Evolutionary conservation across 805 yeast species (phyloP).

Genomic region (Candida mattraensis): DNA sequence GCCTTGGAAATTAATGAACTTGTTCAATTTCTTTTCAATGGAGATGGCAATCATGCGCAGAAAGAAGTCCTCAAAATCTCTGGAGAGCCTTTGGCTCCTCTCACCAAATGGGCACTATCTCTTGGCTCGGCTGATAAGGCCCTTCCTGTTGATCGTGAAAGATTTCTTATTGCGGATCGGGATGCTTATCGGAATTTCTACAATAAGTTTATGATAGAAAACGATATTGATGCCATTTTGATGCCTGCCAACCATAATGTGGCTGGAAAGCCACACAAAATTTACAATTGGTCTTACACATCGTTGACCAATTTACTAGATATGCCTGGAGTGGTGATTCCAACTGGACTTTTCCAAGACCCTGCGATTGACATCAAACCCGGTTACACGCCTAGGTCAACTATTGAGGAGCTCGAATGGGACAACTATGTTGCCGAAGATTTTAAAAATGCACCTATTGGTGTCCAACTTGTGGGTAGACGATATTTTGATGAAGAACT

Average conservation of each 20-base stretch:
- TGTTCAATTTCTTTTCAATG: constrained; percentile 47
- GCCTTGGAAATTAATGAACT: constrained; percentile 55
- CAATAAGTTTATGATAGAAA: constrained; percentile 41
- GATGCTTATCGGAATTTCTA: constrained; percentile 53
- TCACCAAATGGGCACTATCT: constrained; percentile 51
- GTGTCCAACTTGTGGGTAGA: constrained; percentile 48
- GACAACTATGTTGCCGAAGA: constrained; percentile 34
- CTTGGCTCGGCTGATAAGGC: constrained; percentile 49
- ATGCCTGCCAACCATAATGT: constrained; percentile 60
- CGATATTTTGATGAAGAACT: constrained; percentile 49
- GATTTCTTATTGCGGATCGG: constrained; percentile 45
- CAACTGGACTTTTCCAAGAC: constrained; percentile 56
- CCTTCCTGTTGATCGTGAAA: constrained; percentile 43
- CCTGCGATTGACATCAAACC: constrained; percentile 45
- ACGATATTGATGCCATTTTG: constrained; percentile 53
- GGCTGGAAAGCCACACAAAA: constrained; percentile 51
- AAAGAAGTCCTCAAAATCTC: constrained; percentile 43
- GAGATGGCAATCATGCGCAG: constrained; percentile 59
- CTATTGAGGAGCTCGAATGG: constrained; percentile 35
- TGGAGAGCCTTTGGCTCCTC: constrained; percentile 59
- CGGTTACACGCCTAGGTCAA: constrained; percentile 39
- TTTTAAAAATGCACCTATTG: constrained; percentile 46
- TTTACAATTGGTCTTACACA: constrained; percentile 67
- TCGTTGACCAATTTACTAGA: constrained; percentile 66
- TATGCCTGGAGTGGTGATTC: constrained; percentile 60